A percentile compares a stretch with the other conserved stretches of the same genome.
phyloP scores from a whole-genome alignment of 441 rosid species.

The Gossypium gossypioides region DNA sequence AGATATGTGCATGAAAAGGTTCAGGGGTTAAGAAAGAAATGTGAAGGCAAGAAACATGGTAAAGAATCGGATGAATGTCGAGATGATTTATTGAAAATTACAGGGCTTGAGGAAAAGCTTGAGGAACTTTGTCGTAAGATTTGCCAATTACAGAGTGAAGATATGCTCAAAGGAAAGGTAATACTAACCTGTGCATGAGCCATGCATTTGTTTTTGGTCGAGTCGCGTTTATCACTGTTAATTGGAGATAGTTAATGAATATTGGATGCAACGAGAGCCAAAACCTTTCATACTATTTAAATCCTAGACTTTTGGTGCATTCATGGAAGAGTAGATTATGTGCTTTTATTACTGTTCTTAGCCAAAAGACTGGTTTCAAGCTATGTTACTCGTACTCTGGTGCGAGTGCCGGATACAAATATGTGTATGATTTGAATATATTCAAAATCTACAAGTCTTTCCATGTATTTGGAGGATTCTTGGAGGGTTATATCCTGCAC shows the following conservation, averaged over 20 bases:
- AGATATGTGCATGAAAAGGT: conserved; percentile 36
- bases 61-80: conserved; percentile 23
- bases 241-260: not conserved
- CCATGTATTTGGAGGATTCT: not conserved
- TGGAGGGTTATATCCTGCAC: not conserved
- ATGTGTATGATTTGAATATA: not conserved
- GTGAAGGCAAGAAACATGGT: conserved; percentile 17
- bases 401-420: not conserved
- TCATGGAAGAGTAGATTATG: not conserved
- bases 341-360: not conserved
- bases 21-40: conserved; percentile 30
- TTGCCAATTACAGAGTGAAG: conserved; percentile 40
- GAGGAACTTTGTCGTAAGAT: conserved; percentile 41
- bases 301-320: not conserved
- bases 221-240: not conserved
- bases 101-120: conserved; percentile 51
- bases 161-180: conserved; percentile 55
- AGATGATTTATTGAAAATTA: conserved; percentile 24
- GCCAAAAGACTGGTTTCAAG: not conserved
- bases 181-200: not conserved
- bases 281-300: not conserved
- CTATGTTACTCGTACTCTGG: not conserved
- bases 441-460: not conserved
- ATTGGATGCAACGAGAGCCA: not conserved
- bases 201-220: not conserved